Percentiles rank a stretch among this genome's conserved stretches.
phyloP scores from a whole-genome alignment of 225 moss, liverwort and hornwort species.

The Sphagnum contortum region DNA sequence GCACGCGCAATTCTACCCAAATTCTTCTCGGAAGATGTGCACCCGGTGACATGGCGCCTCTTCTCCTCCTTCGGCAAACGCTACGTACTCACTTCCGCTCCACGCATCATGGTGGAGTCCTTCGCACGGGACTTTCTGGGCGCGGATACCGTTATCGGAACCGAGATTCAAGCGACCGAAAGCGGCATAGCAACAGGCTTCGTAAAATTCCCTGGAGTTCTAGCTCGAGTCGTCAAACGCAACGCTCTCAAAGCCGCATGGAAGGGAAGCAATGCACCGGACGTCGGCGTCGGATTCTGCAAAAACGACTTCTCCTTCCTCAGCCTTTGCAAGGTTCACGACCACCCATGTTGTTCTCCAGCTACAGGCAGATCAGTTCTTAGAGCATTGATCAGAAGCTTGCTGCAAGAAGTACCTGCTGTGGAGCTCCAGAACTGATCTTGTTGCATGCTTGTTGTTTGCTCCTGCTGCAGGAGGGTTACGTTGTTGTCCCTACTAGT shows the following conservation, averaged over 20 bases:
- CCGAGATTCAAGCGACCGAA: constrained; percentile 34
- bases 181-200: constrained; percentile 46
- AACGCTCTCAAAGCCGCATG: constrained; percentile 18
- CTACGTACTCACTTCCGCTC: constrained; percentile 51
- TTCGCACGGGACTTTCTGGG: constrained; percentile 57
- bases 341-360: too few species aligned
- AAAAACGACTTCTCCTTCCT: constrained; percentile 36
- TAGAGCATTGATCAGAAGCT: not conserved
- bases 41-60: constrained; percentile 43
- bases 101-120: constrained; percentile 50
- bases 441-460: not conserved
- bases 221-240: constrained; percentile 36
- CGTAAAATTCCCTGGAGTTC: constrained; percentile 24
- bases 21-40: constrained; percentile 57
- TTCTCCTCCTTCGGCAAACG: constrained; percentile 57
- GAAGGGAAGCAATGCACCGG: constrained; percentile 12
- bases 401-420: not conserved
- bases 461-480: constrained; percentile 25
- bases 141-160: constrained; percentile 38
- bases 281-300: constrained; percentile 58
- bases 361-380: too few species aligned
- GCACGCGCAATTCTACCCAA: constrained; percentile 59
- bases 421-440: too few species aligned
- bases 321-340: constrained; percentile 45
- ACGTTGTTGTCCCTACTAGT: constrained; percentile 24